These are phyloP conservation scores for Penicillium pancosmium DNA, from an alignment of 495 filamentous ascomycete genomes.

Conservation along the genomic window DNA sequence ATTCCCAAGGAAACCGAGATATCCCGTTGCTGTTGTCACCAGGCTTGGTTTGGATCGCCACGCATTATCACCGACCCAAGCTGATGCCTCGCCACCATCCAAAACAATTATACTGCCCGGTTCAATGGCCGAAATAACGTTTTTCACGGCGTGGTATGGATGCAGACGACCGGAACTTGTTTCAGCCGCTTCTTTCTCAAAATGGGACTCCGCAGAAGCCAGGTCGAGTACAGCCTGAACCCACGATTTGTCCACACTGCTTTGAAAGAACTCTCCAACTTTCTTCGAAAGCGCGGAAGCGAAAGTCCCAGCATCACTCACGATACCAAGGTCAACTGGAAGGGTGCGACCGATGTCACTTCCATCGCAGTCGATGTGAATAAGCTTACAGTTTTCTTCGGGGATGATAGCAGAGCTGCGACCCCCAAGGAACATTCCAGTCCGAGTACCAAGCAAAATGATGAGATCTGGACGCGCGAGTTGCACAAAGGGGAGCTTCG, in stretches of 20 bases:
- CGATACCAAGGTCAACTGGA: conserved; percentile 27
- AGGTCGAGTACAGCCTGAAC: conserved; percentile 18
- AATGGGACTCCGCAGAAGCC: conserved; percentile 17
- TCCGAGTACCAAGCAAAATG: conserved; percentile 30
- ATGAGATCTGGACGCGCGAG: conserved; percentile 24
- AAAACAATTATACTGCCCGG: conserved; percentile 28
- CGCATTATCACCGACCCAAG: conserved; percentile 23
- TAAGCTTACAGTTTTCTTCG: conserved; percentile 22
- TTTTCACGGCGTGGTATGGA: conserved; percentile 30
- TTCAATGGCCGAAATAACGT: conserved; percentile 25
- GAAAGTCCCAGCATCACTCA: conserved; percentile 27
- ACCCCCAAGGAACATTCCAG: conserved; percentile 33
- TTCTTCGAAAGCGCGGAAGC: conserved; percentile 17
- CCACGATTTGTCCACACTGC: conserved; percentile 20
- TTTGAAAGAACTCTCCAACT: conserved; percentile 1
- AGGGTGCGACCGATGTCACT: conserved; percentile 29
- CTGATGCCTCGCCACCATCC: conserved; percentile 30
- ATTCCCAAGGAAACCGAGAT: conserved; percentile 30
- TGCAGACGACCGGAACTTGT: conserved; percentile 23
- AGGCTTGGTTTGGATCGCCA: conserved; percentile 13
- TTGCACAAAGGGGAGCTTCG: conserved; percentile 18
- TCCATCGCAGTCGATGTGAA: conserved; percentile 32
- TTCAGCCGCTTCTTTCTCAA: conserved; percentile 22
- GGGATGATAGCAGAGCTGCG: conserved; percentile 31
- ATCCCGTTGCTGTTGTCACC: conserved; percentile 26